A percentile compares a stretch with the other conserved stretches of the same genome.
phyloP scores from a whole-genome alignment of 1,284 basidiomycete species.

The Afroboletus lepidellus region DNA sequence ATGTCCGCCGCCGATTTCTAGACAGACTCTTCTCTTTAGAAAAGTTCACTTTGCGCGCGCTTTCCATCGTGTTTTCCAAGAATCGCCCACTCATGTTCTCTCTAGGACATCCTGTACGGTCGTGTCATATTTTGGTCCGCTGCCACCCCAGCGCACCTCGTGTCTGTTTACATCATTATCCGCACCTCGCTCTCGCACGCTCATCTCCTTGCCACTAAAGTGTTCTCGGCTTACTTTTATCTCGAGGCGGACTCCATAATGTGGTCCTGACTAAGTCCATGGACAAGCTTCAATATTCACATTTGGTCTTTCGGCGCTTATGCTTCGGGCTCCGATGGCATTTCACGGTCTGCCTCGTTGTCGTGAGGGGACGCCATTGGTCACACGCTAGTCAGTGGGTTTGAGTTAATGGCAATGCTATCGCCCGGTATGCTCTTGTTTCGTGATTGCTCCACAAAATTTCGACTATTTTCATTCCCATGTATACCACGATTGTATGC shows the following conservation, averaged over 20 bases:
- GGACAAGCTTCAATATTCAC: conserved; percentile 8
- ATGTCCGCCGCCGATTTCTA: conserved; percentile 29
- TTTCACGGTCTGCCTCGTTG: conserved; percentile 23
- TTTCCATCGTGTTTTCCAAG: conserved; percentile 25
- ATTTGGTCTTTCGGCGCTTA: conserved; percentile 10
- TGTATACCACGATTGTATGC: conserved; percentile 3
- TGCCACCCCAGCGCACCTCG: conserved; percentile 11
- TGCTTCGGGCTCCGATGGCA: conserved; percentile 13
- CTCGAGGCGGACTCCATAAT: conserved; percentile 11
- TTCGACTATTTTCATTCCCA: conserved; percentile 9
- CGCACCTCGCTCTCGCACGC: conserved; percentile 12
- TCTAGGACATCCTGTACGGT: conserved; percentile 13
- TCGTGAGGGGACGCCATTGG: conserved; percentile 8
- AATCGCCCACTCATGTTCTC: conserved; percentile 12
- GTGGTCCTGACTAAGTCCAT: conserved; percentile 23
- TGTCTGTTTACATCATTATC: conserved; percentile 30
- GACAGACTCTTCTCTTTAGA: conserved; percentile 25
- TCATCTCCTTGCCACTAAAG: conserved; percentile 12
- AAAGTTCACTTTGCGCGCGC: conserved; percentile 16
- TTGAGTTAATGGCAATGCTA: conserved; percentile 11
- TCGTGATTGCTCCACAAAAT: conserved; percentile 21
- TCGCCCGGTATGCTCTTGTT: conserved; percentile 8
- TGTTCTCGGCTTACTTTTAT: conserved; percentile 9
- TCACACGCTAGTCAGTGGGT: conserved; percentile 13
- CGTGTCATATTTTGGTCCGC: conserved; percentile 8